These are phyloP conservation scores for Dendrocalamus latiflorus DNA, from an alignment of 202 grass and related monocot genomes.

Conservation along the genomic window DNA sequence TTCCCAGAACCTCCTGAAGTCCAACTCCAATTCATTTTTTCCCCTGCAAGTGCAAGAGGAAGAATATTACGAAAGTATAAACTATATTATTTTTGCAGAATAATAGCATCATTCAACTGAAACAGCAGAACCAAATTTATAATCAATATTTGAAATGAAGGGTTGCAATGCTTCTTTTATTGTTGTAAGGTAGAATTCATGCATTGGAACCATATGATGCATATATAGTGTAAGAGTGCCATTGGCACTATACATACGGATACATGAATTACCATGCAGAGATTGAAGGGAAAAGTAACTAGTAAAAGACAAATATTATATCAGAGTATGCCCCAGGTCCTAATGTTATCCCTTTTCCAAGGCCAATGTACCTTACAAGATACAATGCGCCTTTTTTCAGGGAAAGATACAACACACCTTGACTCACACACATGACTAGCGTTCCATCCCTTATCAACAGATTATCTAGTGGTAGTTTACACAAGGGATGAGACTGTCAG, in stretches of 20 bases:
- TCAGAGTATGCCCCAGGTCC: not conserved
- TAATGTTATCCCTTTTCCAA: not conserved
- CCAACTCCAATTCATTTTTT: slow-evolving; percentile 83
- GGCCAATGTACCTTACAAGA: not conserved
- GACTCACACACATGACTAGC: not conserved
- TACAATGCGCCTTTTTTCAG: not conserved
- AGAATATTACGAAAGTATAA: slow-evolving; percentile 18
- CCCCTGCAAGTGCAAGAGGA: slow-evolving; percentile 54
- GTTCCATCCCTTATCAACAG: slow-evolving; percentile 1
- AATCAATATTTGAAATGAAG: slow-evolving; percentile 28
- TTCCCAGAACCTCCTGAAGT: slow-evolving; percentile 97
- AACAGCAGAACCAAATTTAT: slow-evolving; percentile 15
- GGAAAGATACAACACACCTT: not conserved
- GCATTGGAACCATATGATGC: not conserved
- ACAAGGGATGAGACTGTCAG: not conserved
- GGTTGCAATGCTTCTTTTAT: not conserved
- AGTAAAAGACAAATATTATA: not conserved
- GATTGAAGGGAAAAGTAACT: not conserved
- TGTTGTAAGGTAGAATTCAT: slow-evolving; percentile 16
- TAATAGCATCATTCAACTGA: slow-evolving; percentile 10
- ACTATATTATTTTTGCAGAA: not conserved
- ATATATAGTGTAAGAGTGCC: slow-evolving; percentile 19
- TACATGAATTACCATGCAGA: slow-evolving; percentile 16
- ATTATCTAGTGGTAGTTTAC: slow-evolving; percentile 3
- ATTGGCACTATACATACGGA: not conserved